phyloP scores from a whole-genome alignment of 164 flowering plant genomes.

The Sextonia rubra region DNA sequence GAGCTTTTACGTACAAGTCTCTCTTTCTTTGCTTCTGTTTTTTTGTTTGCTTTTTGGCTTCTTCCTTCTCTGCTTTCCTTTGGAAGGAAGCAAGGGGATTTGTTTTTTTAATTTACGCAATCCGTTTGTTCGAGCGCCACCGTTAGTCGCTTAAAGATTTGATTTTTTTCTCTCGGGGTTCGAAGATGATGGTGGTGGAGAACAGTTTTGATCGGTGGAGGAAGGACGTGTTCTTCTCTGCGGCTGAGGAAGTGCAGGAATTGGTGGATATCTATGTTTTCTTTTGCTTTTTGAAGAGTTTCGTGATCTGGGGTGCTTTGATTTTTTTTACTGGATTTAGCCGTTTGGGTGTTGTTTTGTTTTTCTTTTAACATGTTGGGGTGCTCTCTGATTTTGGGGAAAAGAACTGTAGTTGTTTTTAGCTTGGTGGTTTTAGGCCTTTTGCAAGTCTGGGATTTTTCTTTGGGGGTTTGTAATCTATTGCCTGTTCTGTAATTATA shows the following conservation, averaged over 20 bases:
- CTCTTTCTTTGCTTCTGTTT: not conserved
- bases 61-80: slow-evolving; percentile 25
- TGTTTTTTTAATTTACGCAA: slow-evolving; percentile 6
- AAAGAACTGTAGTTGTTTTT: not conserved
- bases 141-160: not conserved
- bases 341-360: not conserved
- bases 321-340: not conserved
- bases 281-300: too few species aligned
- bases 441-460: too few species aligned
- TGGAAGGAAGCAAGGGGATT: not conserved
- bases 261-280: too few species aligned
- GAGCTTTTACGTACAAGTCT: too few species aligned
- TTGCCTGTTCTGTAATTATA: too few species aligned
- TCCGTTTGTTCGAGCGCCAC: slow-evolving; percentile 11
- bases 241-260: too few species aligned
- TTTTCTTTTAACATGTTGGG: not conserved
- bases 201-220: slow-evolving; percentile 81
- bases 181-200: slow-evolving; percentile 56
- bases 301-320: too few species aligned
- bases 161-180: slow-evolving; percentile 5
- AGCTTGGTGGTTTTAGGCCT: not conserved
- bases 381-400: not conserved
- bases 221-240: slow-evolving; percentile 79
- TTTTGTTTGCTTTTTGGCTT: not conserved
- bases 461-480: too few species aligned